A percentile compares a stretch with the other conserved stretches of the same genome.
These are phyloP conservation scores for Thalassiosira profunda DNA, from an alignment of 108 stramenopile genomes.

Conservation along the genomic window DNA sequence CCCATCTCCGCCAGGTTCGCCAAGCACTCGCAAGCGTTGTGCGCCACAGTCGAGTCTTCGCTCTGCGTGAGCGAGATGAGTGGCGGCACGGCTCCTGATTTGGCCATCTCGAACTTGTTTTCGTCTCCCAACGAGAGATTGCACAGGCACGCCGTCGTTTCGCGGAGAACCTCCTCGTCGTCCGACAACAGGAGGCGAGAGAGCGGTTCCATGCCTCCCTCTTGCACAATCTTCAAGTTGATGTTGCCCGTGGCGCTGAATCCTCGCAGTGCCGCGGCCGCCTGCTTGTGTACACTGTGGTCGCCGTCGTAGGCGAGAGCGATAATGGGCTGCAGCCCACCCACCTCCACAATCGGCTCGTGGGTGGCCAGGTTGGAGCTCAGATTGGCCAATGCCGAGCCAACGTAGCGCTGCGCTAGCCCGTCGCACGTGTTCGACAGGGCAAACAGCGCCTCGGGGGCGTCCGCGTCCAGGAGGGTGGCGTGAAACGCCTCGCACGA, in stretches of 20 bases:
- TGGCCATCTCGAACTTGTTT: constrained; percentile 85
- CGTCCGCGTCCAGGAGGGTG: constrained; percentile 68
- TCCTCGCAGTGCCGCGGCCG: constrained; percentile 83
- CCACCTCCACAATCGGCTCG: constrained; percentile 73
- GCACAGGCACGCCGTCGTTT: constrained; percentile 75
- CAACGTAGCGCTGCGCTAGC: constrained; percentile 81
- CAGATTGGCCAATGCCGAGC: constrained; percentile 82
- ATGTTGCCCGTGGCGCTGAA: constrained; percentile 64
- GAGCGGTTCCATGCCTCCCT: constrained; percentile 83
- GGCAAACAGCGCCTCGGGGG: constrained; percentile 67
- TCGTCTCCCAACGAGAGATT: constrained; percentile 81
- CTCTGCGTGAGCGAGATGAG: constrained; percentile 69
- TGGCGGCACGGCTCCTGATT: constrained; percentile 69
- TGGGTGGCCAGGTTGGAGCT: constrained; percentile 72
- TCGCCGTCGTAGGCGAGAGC: constrained; percentile 58
- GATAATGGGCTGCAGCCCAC: constrained; percentile 83
- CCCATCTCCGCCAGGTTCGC: constrained; percentile 83
- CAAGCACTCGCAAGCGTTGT: constrained; percentile 76
- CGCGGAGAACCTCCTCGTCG: constrained; percentile 76
- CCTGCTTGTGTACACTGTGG: constrained; percentile 81
- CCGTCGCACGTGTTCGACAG: constrained; percentile 76
- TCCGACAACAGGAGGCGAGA: constrained; percentile 68
- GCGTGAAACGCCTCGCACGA: constrained; percentile 78
- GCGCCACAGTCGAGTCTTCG: constrained; percentile 69
- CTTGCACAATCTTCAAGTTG: constrained; percentile 87